These are phyloP conservation scores for Isatis tinctoria DNA, from an alignment of 345 rosid genomes.

Conservation along the genomic window DNA sequence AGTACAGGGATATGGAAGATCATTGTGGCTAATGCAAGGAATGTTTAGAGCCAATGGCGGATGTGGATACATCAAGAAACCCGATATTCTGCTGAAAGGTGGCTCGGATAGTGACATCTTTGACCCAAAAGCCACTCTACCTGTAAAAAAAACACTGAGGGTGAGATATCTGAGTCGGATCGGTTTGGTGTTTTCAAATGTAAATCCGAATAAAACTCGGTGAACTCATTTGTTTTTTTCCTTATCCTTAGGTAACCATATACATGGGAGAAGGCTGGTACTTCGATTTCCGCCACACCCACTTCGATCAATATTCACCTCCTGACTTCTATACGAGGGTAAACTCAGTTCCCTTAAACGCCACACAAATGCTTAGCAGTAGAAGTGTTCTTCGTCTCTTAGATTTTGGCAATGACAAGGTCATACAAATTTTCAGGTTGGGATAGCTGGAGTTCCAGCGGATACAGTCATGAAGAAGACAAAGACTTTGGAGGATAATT, in stretches of 20 bases:
- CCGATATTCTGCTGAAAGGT: constrained; percentile 47
- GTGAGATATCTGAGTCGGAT: constrained; percentile 11
- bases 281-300: constrained; percentile 35
- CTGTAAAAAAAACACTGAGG: constrained; percentile 32
- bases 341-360: neutral
- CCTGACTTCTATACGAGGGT: constrained; percentile 37
- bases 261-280: constrained; percentile 42
- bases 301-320: constrained; percentile 34
- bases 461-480: constrained; percentile 81
- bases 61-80: constrained; percentile 72
- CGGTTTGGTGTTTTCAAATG: neutral
- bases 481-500: constrained; percentile 66
- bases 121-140: constrained; percentile 51
- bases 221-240: neutral
- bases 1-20: constrained; percentile 61
- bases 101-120: constrained; percentile 44
- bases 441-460: constrained; percentile 81
- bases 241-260: constrained; percentile 23
- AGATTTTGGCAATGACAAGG: neutral
- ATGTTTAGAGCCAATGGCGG: constrained; percentile 75
- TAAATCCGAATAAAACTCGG: neutral
- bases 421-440: constrained; percentile 45
- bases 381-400: neutral
- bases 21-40: constrained; percentile 77
- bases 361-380: neutral